phyloP scores from a whole-genome alignment of 768 basidiomycete species.

The Tylopilus rubrobrunneus region DNA sequence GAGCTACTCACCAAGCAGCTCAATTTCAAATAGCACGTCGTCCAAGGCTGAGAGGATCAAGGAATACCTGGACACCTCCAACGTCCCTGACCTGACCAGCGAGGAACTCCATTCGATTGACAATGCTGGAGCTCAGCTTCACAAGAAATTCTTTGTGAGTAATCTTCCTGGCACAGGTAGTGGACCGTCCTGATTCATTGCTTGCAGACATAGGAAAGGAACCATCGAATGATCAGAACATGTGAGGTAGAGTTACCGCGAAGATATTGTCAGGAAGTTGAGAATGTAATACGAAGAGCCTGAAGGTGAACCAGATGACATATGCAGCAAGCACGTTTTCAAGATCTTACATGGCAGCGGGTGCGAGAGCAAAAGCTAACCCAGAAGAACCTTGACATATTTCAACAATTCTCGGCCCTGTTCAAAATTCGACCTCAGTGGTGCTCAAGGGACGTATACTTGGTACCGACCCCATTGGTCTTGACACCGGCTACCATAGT shows the following conservation, averaged over 20 bases:
- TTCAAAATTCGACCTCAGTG: conserved; percentile 5
- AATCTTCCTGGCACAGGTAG: too few species aligned
- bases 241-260: background rate
- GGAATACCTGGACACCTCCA: background rate
- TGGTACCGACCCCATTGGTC: conserved; percentile 57
- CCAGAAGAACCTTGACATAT: conserved; percentile 67
- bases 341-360: background rate
- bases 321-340: conserved; percentile 1
- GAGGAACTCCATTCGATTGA: background rate
- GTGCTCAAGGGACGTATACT: conserved; percentile 5
- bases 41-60: background rate
- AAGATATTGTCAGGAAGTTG: background rate
- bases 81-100: conserved; percentile 4
- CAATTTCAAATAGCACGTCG: background rate
- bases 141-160: conserved; percentile 3
- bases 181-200: background rate
- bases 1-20: background rate
- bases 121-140: background rate
- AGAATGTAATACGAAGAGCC: background rate
- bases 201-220: background rate
- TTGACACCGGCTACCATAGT: conserved; percentile 80
- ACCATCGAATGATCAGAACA: background rate
- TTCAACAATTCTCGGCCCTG: conserved; percentile 68
- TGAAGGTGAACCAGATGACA: background rate
- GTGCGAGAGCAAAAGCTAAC: conserved; percentile 33